Base-by-base conservation (phyloP, 129 eudicot genomes). In the Kitagawia praeruptora region DNA sequence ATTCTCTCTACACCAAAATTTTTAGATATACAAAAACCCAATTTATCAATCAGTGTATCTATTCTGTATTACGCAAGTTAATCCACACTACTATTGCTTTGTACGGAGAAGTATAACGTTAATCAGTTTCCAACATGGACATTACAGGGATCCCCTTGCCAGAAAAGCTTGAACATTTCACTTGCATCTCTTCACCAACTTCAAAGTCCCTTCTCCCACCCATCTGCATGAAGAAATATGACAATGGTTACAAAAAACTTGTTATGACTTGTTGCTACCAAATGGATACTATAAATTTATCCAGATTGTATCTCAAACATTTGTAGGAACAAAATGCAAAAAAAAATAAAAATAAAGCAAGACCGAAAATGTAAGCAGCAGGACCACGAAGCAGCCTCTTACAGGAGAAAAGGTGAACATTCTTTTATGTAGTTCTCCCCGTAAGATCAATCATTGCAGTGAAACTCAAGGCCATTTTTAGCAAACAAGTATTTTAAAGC, bases 81-180 rank as follows among this genome's bases (percentile, higher is more conserved):
- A 51, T 58, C 66, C 31, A 10, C 31, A 15, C 14, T n/a, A 15
- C 14, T n/a, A n/a, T 31, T 67, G 73, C 40, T 12, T 67, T 31
- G 40, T 12, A 70, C 27, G 34, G 34, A 34, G 34, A 44, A 69
- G 66, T n/a, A 27, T 41, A 82, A 21, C 74, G 51, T 82, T 83
- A 82, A 71, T 84, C 82, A 51, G 82, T 80, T 27, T 83, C 82
- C 27, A 79, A 75, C 74, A 86, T 81, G 4, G 96, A 84, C 96
- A 93, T 80, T 41, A 93, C 86, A 12, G 98, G 98, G 49, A 93
- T 71, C 45, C 96, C 96, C 85, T 93, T 93, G 91, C 79, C 77
- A 11, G 85, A 84, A 85, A 93, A 93, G 75, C 98, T 91, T 28
- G 79, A 72, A 75, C 98, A 89, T 77, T 80, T 82, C 28, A 81